phyloP scores from a whole-genome alignment of 176 grass and related monocot species.

The Triticum timopheevii region DNA sequence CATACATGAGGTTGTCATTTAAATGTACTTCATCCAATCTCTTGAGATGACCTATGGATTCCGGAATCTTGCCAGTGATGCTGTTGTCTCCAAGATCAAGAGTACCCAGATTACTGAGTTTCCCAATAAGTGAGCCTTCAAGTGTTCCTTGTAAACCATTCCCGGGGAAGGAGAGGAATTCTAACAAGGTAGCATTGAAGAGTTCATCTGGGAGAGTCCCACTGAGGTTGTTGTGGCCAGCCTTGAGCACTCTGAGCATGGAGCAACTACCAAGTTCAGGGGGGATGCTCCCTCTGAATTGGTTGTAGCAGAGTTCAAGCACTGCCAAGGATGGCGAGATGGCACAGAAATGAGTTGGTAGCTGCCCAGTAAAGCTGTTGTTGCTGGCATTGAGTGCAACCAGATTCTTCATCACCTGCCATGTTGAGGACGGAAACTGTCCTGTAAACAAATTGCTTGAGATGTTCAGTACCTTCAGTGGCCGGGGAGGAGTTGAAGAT shows the following conservation, averaged over 20 bases:
- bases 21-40: slow-evolving; percentile 30
- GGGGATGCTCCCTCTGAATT: neutral
- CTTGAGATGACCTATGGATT: slow-evolving; percentile 18
- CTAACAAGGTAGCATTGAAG: neutral
- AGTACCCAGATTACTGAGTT: neutral
- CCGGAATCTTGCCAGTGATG: neutral
- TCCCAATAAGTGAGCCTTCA: neutral
- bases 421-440: slow-evolving; percentile 13
- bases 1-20: neutral
- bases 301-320: slow-evolving; percentile 32
- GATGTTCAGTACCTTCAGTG: slow-evolving; percentile 44
- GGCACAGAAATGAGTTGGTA: slow-evolving; percentile 26
- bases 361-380: slow-evolving; percentile 37
- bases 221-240: slow-evolving; percentile 24
- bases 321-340: neutral
- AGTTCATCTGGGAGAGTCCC: slow-evolving; percentile 30
- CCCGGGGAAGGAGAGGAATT: neutral
- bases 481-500: neutral
- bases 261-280: slow-evolving; percentile 9
- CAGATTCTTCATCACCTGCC: neutral
- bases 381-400: slow-evolving; percentile 34
- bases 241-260: slow-evolving; percentile 1
- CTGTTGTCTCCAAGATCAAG: slow-evolving; percentile 39
- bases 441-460: slow-evolving; percentile 44
- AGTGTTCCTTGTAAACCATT: neutral